Conservation (phyloP, 371 early-diverging fungal species). For the Mortierella polycephala region DNA sequence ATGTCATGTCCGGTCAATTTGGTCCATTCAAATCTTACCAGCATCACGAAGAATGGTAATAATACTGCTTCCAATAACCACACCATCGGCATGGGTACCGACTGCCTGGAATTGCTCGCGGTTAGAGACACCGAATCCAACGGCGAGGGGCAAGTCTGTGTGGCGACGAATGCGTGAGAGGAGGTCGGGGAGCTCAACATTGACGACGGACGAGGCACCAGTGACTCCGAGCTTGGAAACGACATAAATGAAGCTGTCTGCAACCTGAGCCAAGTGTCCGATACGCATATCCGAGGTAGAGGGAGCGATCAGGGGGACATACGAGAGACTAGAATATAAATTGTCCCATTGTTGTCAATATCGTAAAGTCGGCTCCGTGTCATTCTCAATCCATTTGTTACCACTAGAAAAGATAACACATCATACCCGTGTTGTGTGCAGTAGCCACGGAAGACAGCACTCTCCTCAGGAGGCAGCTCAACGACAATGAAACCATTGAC, state of each 20-base stretch:
- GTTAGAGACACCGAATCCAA: slow-evolving; percentile 96
- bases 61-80: slow-evolving; percentile 93
- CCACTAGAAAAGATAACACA: not conserved
- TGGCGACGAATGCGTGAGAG: slow-evolving; percentile 82
- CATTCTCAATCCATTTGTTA: not conserved
- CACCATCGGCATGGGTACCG: slow-evolving; percentile 91
- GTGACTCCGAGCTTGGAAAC: slow-evolving; percentile 95
- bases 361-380: not conserved
- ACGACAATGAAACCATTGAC: slow-evolving; percentile 97
- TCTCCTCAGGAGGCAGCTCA: slow-evolving; percentile 97
- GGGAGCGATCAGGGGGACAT: slow-evolving; percentile 95
- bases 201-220: slow-evolving; percentile 77
- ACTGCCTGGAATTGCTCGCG: slow-evolving; percentile 89
- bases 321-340: slow-evolving; percentile 70
- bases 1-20: not conserved
- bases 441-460: slow-evolving; percentile 80
- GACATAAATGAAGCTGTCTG: slow-evolving; percentile 95
- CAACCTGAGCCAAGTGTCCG: slow-evolving; percentile 77
- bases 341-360: not conserved
- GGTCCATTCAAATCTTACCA: slow-evolving; percentile 28
- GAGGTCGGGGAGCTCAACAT: slow-evolving; percentile 75
- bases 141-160: slow-evolving; percentile 87
- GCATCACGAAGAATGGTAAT: slow-evolving; percentile 82
- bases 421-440: slow-evolving; percentile 74
- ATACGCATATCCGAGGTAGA: slow-evolving; percentile 90